Evolutionary conservation across 2,329 filamentous ascomycete genomes (phyloP).

Genomic region (Colletotrichum trifolii): DNA sequence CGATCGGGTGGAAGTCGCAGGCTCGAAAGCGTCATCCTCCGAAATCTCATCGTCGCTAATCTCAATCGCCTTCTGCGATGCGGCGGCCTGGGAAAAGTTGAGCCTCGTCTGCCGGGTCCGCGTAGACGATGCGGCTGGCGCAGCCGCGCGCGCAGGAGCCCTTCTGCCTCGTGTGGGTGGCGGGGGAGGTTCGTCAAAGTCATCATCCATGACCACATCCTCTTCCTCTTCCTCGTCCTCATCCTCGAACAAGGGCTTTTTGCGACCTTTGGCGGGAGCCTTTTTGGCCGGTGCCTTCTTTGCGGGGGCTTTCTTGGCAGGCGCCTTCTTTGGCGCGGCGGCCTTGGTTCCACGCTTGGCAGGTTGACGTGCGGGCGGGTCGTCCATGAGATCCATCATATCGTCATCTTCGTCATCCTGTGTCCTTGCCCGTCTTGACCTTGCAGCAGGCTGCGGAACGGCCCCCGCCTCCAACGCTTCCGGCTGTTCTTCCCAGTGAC

Average conservation of each 20-base stretch:
- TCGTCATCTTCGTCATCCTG: conserved; percentile 63
- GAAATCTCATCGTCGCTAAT: conserved; percentile 75
- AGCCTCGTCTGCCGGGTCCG: conserved; percentile 59
- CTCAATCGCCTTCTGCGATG: conserved; percentile 62
- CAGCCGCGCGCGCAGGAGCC: conserved; percentile 44
- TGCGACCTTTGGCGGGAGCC: conserved; percentile 49
- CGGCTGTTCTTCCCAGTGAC: conserved; percentile 84
- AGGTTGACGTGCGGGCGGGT: conserved; percentile 48
- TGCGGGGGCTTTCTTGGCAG: conserved; percentile 55
- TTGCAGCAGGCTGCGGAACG: conserved; percentile 44
- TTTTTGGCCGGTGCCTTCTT: conserved; percentile 56
- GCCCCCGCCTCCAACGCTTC: conserved; percentile 68
- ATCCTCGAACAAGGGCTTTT: conserved; percentile 50
- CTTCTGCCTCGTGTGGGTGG: conserved; percentile 32
- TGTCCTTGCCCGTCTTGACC: conserved; percentile 36
- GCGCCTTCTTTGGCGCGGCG: conserved; percentile 48
- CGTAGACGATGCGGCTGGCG: conserved; percentile 21
- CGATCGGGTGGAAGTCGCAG: conserved; percentile 51
- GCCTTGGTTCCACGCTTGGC: conserved; percentile 46
- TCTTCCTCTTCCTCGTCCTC: conserved; percentile 55
- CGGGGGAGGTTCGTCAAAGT: conserved; percentile 50
- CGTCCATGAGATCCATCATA: conserved; percentile 53
- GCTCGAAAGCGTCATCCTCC: conserved; percentile 69
- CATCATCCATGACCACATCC: conserved; percentile 65
- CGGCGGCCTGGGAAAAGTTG: conserved; percentile 59